These are phyloP conservation scores for Austroboletus niveus DNA, from an alignment of 1,284 basidiomycete species.

Conservation along the genomic window DNA sequence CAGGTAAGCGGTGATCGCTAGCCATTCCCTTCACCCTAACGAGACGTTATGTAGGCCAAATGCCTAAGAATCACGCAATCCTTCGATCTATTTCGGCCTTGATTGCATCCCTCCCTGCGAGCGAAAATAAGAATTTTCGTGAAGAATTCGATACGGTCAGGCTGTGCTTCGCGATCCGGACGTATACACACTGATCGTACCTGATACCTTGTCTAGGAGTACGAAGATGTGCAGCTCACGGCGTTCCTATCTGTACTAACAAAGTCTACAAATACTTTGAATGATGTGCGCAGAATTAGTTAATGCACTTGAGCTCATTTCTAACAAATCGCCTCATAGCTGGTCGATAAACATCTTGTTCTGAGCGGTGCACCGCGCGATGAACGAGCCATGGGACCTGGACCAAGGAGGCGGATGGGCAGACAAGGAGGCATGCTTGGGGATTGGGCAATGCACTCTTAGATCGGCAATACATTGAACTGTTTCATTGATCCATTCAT, in stretches of 20 bases:
- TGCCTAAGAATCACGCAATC: slow-evolving; percentile 72
- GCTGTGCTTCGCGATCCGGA: background rate
- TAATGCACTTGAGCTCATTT: background rate
- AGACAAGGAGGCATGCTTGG: slow-evolving; percentile 40
- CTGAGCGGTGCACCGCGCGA: slow-evolving; percentile 44
- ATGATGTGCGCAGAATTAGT: slow-evolving; percentile 67
- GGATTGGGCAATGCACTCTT: slow-evolving; percentile 47
- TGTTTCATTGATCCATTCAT: background rate
- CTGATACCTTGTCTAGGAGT: slow-evolving; percentile 61
- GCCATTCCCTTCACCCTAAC: slow-evolving; percentile 2
- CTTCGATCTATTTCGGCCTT: slow-evolving; percentile 85
- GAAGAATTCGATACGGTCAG: slow-evolving; percentile 81
- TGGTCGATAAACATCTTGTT: slow-evolving; percentile 68
- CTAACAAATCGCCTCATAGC: slow-evolving; percentile 36
- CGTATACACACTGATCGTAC: background rate
- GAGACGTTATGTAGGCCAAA: slow-evolving; percentile 46
- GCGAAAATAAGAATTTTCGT: slow-evolving; percentile 75
- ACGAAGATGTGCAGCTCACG: slow-evolving; percentile 92
- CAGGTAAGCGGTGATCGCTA: slow-evolving; percentile 48
- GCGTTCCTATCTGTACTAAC: slow-evolving; percentile 87
- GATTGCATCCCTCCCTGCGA: slow-evolving; percentile 83
- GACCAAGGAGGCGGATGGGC: slow-evolving; percentile 47
- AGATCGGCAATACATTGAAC: background rate
- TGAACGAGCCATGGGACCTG: slow-evolving; percentile 39
- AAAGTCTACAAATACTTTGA: slow-evolving; percentile 82